phyloP scores from a whole-genome alignment of 495 filamentous ascomycete species.

The Clohesyomyces aquaticus region DNA sequence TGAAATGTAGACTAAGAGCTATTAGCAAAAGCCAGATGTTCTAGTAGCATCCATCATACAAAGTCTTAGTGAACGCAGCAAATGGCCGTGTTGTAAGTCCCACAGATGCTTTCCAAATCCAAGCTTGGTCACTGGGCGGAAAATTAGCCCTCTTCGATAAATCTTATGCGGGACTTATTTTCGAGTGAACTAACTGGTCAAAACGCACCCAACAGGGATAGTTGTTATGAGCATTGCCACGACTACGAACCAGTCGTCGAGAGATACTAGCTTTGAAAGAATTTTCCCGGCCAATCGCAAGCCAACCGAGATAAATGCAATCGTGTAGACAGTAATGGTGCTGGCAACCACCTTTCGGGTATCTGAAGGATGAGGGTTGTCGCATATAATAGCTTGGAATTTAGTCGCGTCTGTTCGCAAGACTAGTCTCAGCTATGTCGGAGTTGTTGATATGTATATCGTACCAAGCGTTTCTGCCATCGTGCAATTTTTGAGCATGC shows the following conservation, averaged over 20 bases:
- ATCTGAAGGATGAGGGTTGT: conserved; percentile 3
- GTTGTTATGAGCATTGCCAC: conserved; percentile 3
- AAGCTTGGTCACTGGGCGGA: conserved; percentile 1
- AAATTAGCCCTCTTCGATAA: neutral
- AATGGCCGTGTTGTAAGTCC: conserved; percentile 7
- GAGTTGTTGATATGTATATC: neutral
- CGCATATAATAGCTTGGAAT: conserved; percentile 17
- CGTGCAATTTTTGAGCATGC: conserved; percentile 19
- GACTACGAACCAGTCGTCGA: conserved; percentile 18
- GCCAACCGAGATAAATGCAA: conserved; percentile 9
- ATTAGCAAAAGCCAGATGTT: neutral
- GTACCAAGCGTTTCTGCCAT: conserved; percentile 18
- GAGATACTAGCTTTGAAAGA: conserved; percentile 2
- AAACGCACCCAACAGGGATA: conserved; percentile 9
- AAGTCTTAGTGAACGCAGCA: neutral
- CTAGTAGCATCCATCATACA: neutral
- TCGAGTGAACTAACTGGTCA: conserved; percentile 3
- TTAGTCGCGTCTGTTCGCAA: conserved; percentile 3
- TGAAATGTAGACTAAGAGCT: conserved; percentile 10
- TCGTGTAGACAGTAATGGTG: conserved; percentile 1
- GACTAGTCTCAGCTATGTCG: neutral
- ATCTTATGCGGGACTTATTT: neutral
- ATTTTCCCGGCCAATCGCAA: conserved; percentile 11
- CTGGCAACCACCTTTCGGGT: conserved; percentile 2
- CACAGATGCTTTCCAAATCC: conserved; percentile 26